Conservation (phyloP, 73 alveolate species). For the Stentor coeruleus region DNA sequence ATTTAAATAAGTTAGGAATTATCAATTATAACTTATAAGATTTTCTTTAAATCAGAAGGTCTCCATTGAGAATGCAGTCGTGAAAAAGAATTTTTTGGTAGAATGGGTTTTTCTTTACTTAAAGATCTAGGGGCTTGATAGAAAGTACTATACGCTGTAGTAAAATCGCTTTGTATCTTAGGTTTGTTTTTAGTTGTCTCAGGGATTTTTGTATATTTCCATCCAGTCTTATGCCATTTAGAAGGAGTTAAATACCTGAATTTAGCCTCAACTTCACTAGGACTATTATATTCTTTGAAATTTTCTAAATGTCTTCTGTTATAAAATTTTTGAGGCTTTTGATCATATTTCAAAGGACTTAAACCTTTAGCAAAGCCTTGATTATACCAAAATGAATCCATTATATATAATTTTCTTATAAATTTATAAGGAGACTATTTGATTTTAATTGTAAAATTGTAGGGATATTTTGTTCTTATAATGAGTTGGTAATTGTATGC, state of each 20-base stretch:
- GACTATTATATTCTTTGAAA: too few relatives aligned
- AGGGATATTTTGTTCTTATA: too few relatives aligned
- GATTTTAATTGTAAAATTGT: too few relatives aligned
- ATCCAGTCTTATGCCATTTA: not conserved
- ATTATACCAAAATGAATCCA: not conserved
- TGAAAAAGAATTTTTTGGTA: not conserved
- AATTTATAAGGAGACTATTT: too few relatives aligned
- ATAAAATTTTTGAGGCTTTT: not conserved
- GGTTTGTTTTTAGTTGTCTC: not conserved
- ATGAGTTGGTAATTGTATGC: too few relatives aligned
- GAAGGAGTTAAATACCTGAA: not conserved
- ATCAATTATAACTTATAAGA: too few relatives aligned
- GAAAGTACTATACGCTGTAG: not conserved
- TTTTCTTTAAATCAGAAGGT: not conserved
- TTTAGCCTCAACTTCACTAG: not conserved
- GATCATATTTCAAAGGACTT: not conserved
- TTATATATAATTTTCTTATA: too few relatives aligned
- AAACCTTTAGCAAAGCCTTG: not conserved
- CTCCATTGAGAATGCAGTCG: not conserved
- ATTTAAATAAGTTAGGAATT: too few relatives aligned
- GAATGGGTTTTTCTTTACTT: not conserved
- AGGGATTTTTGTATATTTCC: not conserved
- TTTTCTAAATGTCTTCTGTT: not conserved
- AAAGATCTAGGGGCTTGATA: not conserved
- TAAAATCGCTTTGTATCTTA: not conserved